phyloP scores from a whole-genome alignment of 139 green algal species.

The Ettlia oleoabundans region DNA sequence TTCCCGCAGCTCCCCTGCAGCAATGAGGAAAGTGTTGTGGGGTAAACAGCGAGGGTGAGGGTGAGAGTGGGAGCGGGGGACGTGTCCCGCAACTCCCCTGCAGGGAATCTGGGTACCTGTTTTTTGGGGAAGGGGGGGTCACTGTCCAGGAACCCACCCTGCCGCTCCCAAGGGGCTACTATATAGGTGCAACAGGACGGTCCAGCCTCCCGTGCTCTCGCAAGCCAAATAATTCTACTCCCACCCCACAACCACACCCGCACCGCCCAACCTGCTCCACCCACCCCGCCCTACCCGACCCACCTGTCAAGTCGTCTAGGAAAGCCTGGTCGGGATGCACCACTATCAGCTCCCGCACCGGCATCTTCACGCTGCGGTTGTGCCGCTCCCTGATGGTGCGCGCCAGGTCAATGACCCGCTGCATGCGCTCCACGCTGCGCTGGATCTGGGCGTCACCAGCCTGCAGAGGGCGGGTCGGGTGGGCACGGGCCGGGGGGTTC shows the following conservation, averaged over 20 bases:
- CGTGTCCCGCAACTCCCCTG: no score
- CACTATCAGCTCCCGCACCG: slow-evolving; percentile 80
- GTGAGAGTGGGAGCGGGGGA: background rate
- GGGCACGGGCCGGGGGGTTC: no score
- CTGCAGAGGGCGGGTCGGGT: background rate
- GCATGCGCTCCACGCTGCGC: slow-evolving; percentile 88
- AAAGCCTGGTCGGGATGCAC: slow-evolving; percentile 87
- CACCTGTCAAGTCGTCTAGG: slow-evolving; percentile 84
- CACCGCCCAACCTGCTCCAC: no score
- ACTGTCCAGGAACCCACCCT: no score
- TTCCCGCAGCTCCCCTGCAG: slow-evolving; percentile 65
- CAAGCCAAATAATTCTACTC: no score
- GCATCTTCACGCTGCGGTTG: slow-evolving; percentile 44
- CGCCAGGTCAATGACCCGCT: slow-evolving; percentile 87
- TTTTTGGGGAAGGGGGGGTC: no score
- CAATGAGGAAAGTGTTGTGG: background rate
- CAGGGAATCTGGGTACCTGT: no score
- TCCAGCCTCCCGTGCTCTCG: no score
- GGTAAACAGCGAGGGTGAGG: background rate
- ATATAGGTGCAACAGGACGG: no score
- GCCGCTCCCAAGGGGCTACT: no score
- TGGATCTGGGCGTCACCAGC: slow-evolving; percentile 76
- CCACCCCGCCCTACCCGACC: background rate
- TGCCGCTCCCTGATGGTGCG: slow-evolving; percentile 85
- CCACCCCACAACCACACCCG: no score